Evolutionary conservation across 768 basidiomycete genomes (phyloP), one percentile per base, ranked within the genome.

Genomic region (Crucibulum laeve): DNA sequence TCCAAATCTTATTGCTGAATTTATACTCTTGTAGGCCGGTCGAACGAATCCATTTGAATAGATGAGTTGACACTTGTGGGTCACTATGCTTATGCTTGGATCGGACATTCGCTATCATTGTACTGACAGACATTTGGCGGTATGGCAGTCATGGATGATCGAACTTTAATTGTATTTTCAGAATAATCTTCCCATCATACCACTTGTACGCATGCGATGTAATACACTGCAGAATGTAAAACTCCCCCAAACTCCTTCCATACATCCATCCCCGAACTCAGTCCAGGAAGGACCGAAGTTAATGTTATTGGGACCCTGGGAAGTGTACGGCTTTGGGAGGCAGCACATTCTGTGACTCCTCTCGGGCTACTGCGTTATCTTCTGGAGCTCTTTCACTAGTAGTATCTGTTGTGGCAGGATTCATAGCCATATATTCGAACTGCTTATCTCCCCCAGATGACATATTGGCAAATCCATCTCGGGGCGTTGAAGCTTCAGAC

Each of bases 21-120:
- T 28, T 6, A 26, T 25, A 17, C 37, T 42, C 15, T n/a, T 33
- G 21, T 39, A 89, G 87, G 81, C 85, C 41, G 87, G 82, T 43
- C 77, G 82, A 46, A 89, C 87, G 23, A 90, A 90, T 62, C 77
- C 77, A 35, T 70, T 71, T 39, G 77, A 77, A 54, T 79, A 62
- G 60, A 5, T 30, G 8, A n/a, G 42, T 30, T 25, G 28, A 30
- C 28, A 8, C 28, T 8, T 30, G 28, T n/a, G 8, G n/a, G 13
- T 38, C 36, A 38, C 21, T n/a, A 38, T n/a, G n/a, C n/a, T n/a
- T n/a, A n/a, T n/a, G n/a, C n/a, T n/a, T n/a, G n/a, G n/a, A n/a
- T n/a, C n/a, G n/a, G n/a, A n/a, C n/a, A n/a, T n/a, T n/a, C n/a
- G n/a, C n/a, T n/a, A n/a, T n/a, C n/a, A n/a, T n/a, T n/a, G n/a